Evolutionary conservation across 2,329 filamentous ascomycete species (phyloP).

Genomic region (Cladophialophora immunda): DNA sequence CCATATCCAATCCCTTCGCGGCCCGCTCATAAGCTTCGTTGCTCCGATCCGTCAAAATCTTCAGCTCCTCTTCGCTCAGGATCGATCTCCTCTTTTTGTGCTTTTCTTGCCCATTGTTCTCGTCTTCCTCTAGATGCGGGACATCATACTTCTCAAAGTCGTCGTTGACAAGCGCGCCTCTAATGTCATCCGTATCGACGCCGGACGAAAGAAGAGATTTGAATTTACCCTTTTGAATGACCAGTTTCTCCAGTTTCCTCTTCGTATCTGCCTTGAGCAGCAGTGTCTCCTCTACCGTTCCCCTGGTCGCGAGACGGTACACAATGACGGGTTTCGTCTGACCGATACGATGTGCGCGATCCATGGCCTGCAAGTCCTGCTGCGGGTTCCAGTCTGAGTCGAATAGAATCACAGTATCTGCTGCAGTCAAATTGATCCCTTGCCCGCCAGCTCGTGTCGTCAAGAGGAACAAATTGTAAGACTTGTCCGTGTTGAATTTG

Average conservation of each 20-base stretch:
- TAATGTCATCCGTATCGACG: slow-evolving; percentile 36
- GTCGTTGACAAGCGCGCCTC: slow-evolving; percentile 42
- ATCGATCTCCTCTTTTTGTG: slow-evolving; percentile 51
- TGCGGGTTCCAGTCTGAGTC: slow-evolving; percentile 96
- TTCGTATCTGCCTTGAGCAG: slow-evolving; percentile 91
- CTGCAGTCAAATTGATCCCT: slow-evolving; percentile 90
- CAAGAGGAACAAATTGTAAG: slow-evolving; percentile 81
- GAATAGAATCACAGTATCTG: slow-evolving; percentile 92
- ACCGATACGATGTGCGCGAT: slow-evolving; percentile 92
- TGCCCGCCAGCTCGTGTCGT: slow-evolving; percentile 92
- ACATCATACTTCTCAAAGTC: slow-evolving; percentile 74
- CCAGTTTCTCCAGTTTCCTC: slow-evolving; percentile 87
- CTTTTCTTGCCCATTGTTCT: slow-evolving; percentile 45
- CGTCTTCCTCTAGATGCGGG: slow-evolving; percentile 39
- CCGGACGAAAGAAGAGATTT: slow-evolving; percentile 65
- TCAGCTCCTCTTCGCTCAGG: slow-evolving; percentile 77
- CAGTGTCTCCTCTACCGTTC: slow-evolving; percentile 88
- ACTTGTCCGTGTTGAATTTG: slow-evolving; percentile 72
- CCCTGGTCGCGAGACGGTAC: slow-evolving; percentile 90
- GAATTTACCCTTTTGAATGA: slow-evolving; percentile 93
- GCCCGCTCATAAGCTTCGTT: slow-evolving; percentile 74
- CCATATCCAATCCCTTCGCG: slow-evolving; percentile 78
- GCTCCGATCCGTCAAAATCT: slow-evolving; percentile 78
- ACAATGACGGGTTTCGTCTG: slow-evolving; percentile 92
- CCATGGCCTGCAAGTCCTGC: slow-evolving; percentile 95